Conservation (phyloP, 225 moss, liverwort and hornwort genomes). For the Straminergon stramineum region DNA sequence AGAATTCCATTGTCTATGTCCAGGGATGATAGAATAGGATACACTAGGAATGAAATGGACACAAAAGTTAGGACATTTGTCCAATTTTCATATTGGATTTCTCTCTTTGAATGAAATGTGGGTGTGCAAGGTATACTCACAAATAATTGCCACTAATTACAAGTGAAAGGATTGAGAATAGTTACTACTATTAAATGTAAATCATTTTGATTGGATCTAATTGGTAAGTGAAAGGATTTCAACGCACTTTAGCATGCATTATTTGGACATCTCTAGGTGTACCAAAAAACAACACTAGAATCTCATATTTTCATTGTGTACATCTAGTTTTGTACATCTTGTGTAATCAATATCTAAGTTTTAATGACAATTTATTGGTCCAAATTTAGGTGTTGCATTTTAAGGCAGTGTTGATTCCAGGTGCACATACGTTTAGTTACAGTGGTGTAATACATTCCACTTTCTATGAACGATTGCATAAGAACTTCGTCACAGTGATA, state of each 20-base stretch:
- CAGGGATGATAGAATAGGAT: not conserved
- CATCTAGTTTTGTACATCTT: too few relatives aligned
- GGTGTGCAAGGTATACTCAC: not conserved
- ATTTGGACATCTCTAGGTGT: not conserved
- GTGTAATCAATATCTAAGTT: not conserved
- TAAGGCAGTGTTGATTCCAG: not conserved
- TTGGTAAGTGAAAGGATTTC: not conserved
- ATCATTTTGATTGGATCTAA: not conserved
- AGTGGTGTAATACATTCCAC: not conserved
- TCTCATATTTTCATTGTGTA: not conserved
- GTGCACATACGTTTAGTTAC: not conserved
- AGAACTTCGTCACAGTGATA: not conserved
- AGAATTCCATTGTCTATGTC: not conserved
- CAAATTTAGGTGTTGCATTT: not conserved
- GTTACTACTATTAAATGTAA: not conserved
- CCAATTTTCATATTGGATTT: not conserved
- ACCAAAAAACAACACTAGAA: not conserved
- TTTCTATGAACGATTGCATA: not conserved
- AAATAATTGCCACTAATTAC: not conserved
- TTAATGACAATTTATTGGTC: not conserved
- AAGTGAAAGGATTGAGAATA: not conserved
- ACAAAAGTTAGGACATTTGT: not conserved
- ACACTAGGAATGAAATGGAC: not conserved
- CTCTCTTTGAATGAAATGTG: not conserved
- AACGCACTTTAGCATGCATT: not conserved